These are phyloP conservation scores for Aristolochia fimbriata DNA, from an alignment of 164 flowering plant species.

Conservation along the genomic window DNA sequence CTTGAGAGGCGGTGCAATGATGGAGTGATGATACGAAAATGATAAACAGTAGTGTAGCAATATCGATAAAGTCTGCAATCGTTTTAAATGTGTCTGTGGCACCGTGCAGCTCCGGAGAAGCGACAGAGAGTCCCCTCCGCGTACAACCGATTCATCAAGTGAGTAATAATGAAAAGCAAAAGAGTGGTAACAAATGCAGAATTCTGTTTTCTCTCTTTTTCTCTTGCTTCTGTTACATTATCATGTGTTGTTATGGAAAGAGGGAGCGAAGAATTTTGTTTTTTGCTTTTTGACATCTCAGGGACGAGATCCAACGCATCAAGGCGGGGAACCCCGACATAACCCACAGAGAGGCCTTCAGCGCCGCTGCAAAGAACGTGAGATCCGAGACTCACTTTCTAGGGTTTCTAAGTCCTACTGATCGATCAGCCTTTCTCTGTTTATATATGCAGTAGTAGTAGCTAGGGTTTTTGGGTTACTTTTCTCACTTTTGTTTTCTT, in stretches of 20 bases:
- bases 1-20: slow-evolving; percentile 27
- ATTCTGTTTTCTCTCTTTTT: background rate
- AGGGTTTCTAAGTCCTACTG: slow-evolving; percentile 7
- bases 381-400: slow-evolving; percentile 28
- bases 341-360: slow-evolving; percentile 96
- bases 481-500: background rate
- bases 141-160: slow-evolving; percentile 98
- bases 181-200: background rate
- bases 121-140: slow-evolving; percentile 99
- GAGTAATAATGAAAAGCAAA: slow-evolving; percentile 17
- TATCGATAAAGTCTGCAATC: slow-evolving; percentile 18
- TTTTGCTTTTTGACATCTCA: slow-evolving; percentile 24
- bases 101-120: slow-evolving; percentile 88
- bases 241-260: background rate
- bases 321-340: slow-evolving; percentile 97
- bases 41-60: background rate
- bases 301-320: slow-evolving; percentile 99
- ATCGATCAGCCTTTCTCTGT: slow-evolving; percentile 1
- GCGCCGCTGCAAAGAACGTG: slow-evolving; percentile 99
- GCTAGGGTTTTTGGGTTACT: slow-evolving; percentile 10
- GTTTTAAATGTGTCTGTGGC: slow-evolving; percentile 26
- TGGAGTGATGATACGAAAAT: slow-evolving; percentile 20
- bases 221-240: background rate
- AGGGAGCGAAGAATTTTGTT: background rate
- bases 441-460: background rate